These are phyloP conservation scores for Diaporthe sp. DNA, from an alignment of 2,329 filamentous ascomycete genomes.

Conservation along the genomic window DNA sequence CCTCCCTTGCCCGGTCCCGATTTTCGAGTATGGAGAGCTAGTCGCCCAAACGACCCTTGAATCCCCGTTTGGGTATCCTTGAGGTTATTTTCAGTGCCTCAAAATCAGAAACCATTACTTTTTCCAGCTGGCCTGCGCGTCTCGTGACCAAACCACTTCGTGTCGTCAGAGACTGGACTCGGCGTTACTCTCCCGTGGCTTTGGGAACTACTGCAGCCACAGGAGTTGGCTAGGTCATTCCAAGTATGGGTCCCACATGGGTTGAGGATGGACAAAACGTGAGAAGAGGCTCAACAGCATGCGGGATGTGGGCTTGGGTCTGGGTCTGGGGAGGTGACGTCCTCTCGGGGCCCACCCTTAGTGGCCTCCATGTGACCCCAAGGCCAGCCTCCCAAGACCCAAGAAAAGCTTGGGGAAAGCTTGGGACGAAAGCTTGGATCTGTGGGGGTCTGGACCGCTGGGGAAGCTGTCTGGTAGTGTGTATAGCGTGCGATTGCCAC, in stretches of 20 bases:
- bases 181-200: not conserved
- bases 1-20: not conserved
- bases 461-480: not conserved
- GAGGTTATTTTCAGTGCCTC: not conserved
- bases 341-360: not conserved
- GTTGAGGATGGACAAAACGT: too few relatives aligned
- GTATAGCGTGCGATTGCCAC: not conserved
- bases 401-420: conserved; percentile 22
- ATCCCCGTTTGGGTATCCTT: not conserved
- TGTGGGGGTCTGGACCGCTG: not conserved
- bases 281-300: not conserved
- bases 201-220: not conserved
- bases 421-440: conserved; percentile 25
- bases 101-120: not conserved
- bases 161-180: not conserved
- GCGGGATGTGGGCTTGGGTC: conserved; percentile 1
- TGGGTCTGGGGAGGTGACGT: conserved; percentile 1
- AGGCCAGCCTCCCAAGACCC: not conserved
- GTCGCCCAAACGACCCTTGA: not conserved
- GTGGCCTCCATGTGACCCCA: conserved; percentile 7
- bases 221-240: not conserved
- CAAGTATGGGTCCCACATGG: not conserved
- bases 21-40: not conserved
- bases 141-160: not conserved
- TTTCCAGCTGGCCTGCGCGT: not conserved